A percentile compares a stretch with the other conserved stretches of the same genome.
phyloP scores from a whole-genome alignment of 345 rosid genomes.

The Lumnitzera littorea region DNA sequence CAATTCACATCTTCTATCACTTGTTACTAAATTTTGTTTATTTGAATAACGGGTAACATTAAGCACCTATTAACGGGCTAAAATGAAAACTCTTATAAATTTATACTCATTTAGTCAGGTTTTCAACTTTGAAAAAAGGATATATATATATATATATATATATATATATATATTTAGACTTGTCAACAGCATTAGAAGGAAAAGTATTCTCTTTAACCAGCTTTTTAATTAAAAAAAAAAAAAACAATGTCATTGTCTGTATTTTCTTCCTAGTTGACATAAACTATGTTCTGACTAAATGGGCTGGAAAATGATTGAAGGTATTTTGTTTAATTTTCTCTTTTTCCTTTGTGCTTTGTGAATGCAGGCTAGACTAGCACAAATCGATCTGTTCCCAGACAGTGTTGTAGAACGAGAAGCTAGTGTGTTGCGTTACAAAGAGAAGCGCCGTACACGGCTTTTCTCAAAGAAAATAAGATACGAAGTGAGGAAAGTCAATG shows the following conservation, averaged over 20 bases:
- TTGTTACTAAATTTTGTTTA: not conserved
- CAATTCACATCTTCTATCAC: slow-evolving; percentile 1
- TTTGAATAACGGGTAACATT: not conserved
- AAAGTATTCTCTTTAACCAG: too few relatives aligned
- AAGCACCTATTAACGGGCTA: not conserved
- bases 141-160: too few relatives aligned
- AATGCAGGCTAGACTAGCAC: slow-evolving; percentile 57
- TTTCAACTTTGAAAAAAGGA: too few relatives aligned
- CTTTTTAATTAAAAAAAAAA: too few relatives aligned
- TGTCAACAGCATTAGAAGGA: too few relatives aligned
- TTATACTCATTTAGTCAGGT: too few relatives aligned
- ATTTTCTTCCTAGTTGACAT: too few relatives aligned
- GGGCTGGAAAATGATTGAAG: not conserved
- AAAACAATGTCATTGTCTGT: too few relatives aligned
- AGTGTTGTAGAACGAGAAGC: slow-evolving; percentile 61
- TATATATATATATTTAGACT: too few relatives aligned
- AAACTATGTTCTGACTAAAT: not conserved
- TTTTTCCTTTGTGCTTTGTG: not conserved
- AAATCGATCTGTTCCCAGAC: slow-evolving; percentile 56
- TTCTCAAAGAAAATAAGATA: slow-evolving; percentile 81
- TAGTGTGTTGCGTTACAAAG: slow-evolving; percentile 67
- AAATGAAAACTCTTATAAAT: too few relatives aligned
- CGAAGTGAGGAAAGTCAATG: slow-evolving; percentile 75
- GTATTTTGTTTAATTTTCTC: not conserved
- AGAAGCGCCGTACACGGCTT: slow-evolving; percentile 66